Evolutionary conservation across 768 basidiomycete species (phyloP), one percentile per base, ranked within the genome.

Genomic region (Aureoboletus auriporus): DNA sequence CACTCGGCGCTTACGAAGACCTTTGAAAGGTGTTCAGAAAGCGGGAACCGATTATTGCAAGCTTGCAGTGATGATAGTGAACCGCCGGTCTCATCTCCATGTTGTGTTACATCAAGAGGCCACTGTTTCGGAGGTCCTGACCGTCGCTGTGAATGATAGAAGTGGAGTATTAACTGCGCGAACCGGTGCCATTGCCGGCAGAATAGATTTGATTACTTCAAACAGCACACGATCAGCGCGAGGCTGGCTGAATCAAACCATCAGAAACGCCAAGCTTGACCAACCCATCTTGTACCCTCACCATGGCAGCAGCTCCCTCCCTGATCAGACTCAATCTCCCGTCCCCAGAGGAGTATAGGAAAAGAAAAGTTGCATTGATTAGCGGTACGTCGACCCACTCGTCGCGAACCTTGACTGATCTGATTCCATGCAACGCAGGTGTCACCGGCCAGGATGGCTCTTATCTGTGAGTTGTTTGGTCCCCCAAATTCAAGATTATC

Each of bases 381-480:
- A 90, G 90, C 58, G 93, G 93, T 90, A 62, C 39, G 73, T 67
- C 23, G 20, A 23, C 4, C 20, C 20, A 2, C 20, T 23, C 20
- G 20, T 23, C 20, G 20, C 20, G 48, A 31, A 1, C 14, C 20
- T 33, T 23, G 11, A 33, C 43, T 62, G 55, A 62, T 40, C 43
- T 62, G 55, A 62, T 40, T 13, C 29, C 12, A 39, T 51, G 34
- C 38, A 47, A 49, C 27, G 33, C 62, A 94, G 93, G 93, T 66
- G 89, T 96, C 69, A 94, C 93, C 52, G 93, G 93, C 33, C 93
- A 96, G 69, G 93, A 97, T 67, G 93, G 93, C 26, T 95, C 93
- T 3, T 97, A 97, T 68, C 73, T 97, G 83, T 92, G 69, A 66
- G 89, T 71, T 54, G 16, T 29, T n/a, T 14, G n/a, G 33, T 28